phyloP scores from a whole-genome alignment of 805 yeast species.

The Metschnikowia proteae region DNA sequence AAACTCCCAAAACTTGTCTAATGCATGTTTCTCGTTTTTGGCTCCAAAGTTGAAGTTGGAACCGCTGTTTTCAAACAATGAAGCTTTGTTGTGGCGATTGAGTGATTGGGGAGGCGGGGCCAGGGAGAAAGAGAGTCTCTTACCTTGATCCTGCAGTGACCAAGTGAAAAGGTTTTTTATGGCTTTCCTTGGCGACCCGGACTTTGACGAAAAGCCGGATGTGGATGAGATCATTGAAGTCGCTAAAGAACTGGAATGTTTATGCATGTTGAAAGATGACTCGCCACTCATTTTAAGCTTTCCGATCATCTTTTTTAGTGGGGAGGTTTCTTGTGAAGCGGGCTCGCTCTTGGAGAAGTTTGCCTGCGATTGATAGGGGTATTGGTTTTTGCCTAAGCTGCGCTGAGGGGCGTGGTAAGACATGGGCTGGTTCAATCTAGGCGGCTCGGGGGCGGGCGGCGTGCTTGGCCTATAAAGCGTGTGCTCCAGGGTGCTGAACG shows the following conservation, averaged over 20 bases:
- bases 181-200: constrained; percentile 32
- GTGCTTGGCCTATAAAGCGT: constrained; percentile 13
- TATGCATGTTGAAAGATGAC: constrained; percentile 17
- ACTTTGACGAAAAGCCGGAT: constrained; percentile 27
- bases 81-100: background rate
- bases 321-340: constrained; percentile 23
- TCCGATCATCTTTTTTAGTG: constrained; percentile 26
- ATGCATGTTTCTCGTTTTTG: constrained; percentile 2
- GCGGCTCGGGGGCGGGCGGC: constrained; percentile 6
- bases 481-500: constrained; percentile 11
- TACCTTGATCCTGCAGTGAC: constrained; percentile 8
- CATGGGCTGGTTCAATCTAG: background rate
- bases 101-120: background rate
- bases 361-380: constrained; percentile 3
- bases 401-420: background rate
- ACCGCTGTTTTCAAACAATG: constrained; percentile 5
- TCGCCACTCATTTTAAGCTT: constrained; percentile 23
- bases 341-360: background rate
- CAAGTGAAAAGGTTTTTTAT: constrained; percentile 20
- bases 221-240: constrained; percentile 26
- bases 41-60: constrained; percentile 6
- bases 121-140: constrained; percentile 4
- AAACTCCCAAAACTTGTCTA: constrained; percentile 26
- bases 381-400: constrained; percentile 1
- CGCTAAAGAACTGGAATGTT: constrained; percentile 21